Percentiles rank a stretch among this genome's conserved stretches.
phyloP scores from a whole-genome alignment of 495 filamentous ascomycete genomes.

The Bryoglossum gracile region DNA sequence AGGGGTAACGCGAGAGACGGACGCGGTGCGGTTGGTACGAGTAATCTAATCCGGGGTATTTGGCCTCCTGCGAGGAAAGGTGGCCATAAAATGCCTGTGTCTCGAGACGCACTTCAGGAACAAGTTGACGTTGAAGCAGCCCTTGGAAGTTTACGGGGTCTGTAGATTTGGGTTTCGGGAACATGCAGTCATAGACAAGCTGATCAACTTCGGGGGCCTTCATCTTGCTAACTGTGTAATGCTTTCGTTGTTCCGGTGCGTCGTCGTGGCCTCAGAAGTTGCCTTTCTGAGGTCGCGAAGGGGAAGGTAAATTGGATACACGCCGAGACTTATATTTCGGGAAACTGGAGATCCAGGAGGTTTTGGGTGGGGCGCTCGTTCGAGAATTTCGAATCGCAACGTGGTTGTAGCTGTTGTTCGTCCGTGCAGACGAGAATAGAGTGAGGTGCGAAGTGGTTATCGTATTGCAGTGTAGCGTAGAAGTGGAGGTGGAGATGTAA shows the following conservation, averaged over 20 bases:
- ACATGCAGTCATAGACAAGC: conserved; percentile 49
- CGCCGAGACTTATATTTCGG: too few species aligned
- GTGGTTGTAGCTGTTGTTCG: conserved; percentile 1
- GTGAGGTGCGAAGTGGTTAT: not conserved
- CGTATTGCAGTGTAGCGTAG: not conserved
- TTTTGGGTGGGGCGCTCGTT: not conserved
- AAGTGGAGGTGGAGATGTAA: not conserved
- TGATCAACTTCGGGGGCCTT: conserved; percentile 45
- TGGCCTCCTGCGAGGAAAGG: conserved; percentile 76
- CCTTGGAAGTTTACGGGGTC: conserved; percentile 46
- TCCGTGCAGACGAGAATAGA: conserved; percentile 3
- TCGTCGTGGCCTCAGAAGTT: conserved; percentile 9
- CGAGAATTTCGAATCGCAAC: conserved; percentile 1
- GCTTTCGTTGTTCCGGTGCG: too few species aligned
- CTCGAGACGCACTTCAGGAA: conserved; percentile 86
- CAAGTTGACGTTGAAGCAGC: conserved; percentile 53
- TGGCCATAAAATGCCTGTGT: conserved; percentile 79
- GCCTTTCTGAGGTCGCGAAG: not conserved
- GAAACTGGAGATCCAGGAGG: too few species aligned
- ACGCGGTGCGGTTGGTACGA: conserved; percentile 71
- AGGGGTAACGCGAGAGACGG: conserved; percentile 71
- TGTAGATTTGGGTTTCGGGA: conserved; percentile 40
- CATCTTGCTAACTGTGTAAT: conserved; percentile 34
- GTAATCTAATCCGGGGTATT: conserved; percentile 89
- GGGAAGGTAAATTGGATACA: too few species aligned